Base-by-base conservation (phyloP, 1,284 basidiomycete genomes). In the Porogramme epimiltina region DNA sequence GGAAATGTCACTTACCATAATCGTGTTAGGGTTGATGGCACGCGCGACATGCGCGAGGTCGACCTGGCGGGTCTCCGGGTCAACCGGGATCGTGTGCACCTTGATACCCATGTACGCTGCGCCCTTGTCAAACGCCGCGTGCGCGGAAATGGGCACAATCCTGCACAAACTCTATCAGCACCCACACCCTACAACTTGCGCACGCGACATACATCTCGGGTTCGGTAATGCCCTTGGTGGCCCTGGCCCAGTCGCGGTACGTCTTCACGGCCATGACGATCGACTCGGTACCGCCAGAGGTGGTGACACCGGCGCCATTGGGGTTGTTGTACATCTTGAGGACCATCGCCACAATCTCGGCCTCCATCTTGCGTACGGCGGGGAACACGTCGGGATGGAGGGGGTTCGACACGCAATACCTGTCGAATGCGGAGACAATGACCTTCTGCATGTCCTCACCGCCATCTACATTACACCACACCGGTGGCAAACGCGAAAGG, bases 311-410 rank as follows among this genome's bases (percentile, higher is more conserved):
- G 2, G 92, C 93, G 9, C 90, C 91, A 42, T 81, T 74, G 2
- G 91, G 89, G 58, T 90, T 87, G 66, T 93, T 89, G 75, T 91
- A 97, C 74, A 96, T 79, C 52, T 82, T 80, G 42, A 98, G 77
- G 58, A 90, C 91, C 91, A 98, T 98, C n/a, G 90, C 78, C 39
- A 99, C 93, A 41, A 98, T 84, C 68, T 98, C 95, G 8, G 95
- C 90, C 67, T 99, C 96, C 96, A 99, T 99, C 73, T 97, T 95
- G 45, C 96, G 81, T 4, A 98, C 77, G 0, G 91, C 89, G 0
- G 96, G 95, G 74, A 99, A 98, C 31, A 97, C 88, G 57, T 97
- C 95, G 0, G 96, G 95, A 65, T 98, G 96, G 2, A 98, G 78
- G 1, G 96, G 95, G 64, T 98, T 98, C 24, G 91, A 88, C 49